Percentiles rank a stretch among this genome's conserved stretches.
These are phyloP conservation scores for Beauveria sp. DNA, from an alignment of 2,329 filamentous ascomycete genomes.

Conservation along the genomic window DNA sequence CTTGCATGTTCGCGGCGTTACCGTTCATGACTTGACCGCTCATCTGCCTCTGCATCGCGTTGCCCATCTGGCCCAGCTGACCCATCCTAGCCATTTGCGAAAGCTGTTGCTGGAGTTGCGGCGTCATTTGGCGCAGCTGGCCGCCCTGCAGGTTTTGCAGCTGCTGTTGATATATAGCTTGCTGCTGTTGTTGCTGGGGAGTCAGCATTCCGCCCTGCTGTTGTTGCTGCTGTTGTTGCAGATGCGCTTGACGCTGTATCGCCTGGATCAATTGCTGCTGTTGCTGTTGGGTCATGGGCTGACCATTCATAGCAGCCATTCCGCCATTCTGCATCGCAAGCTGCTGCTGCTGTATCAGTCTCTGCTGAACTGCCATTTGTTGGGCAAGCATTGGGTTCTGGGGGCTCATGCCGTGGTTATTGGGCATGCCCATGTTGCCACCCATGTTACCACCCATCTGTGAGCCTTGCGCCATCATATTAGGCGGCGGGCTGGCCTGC, in stretches of 20 bases:
- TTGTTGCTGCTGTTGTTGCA: slow-evolving; percentile 14
- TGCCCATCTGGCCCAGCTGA: slow-evolving; percentile 28
- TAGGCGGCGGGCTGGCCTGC: slow-evolving; percentile 54
- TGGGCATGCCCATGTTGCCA: slow-evolving; percentile 44
- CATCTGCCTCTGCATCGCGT: slow-evolving; percentile 30
- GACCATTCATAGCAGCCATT: slow-evolving; percentile 26
- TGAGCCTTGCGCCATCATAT: slow-evolving; percentile 50
- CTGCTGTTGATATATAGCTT: slow-evolving; percentile 36
- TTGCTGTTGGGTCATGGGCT: slow-evolving; percentile 30
- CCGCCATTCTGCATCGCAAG: slow-evolving; percentile 7
- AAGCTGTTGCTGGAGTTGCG: slow-evolving; percentile 31
- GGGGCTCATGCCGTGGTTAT: slow-evolving; percentile 35
- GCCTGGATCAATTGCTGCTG: slow-evolving; percentile 29
- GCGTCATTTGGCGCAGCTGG: slow-evolving; percentile 26
- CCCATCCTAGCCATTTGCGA: slow-evolving; percentile 30
- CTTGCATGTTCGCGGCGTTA: slow-evolving; percentile 22
- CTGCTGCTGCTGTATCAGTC: slow-evolving; percentile 34
- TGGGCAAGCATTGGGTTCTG: slow-evolving; percentile 32
- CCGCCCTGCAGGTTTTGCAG: slow-evolving; percentile 34
- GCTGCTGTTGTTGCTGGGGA: slow-evolving; percentile 33
- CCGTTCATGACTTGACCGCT: slow-evolving; percentile 26
- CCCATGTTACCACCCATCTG: slow-evolving; percentile 43
- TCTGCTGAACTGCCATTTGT: slow-evolving; percentile 42
- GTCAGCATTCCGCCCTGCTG: slow-evolving; percentile 32
- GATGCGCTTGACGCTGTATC: slow-evolving; percentile 30